Base-by-base conservation (phyloP, 2,329 filamentous ascomycete genomes). In the Cytospora mali region DNA sequence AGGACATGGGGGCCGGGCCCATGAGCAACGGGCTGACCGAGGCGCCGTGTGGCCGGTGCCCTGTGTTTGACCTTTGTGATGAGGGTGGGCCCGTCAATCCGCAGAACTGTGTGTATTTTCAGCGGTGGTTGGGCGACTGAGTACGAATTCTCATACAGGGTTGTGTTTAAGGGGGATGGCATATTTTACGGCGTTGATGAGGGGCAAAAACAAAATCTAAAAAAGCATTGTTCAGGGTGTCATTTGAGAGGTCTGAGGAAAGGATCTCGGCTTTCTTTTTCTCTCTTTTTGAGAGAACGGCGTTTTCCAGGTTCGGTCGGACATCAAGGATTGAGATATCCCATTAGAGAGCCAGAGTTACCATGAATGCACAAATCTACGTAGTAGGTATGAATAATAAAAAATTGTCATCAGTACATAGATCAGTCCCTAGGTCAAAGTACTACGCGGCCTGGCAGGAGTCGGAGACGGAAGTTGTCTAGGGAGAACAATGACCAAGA, bases 21-120 rank as follows among this genome's bases (percentile, higher is more conserved):
- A 77, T 77, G 58, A 71, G 82, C 68, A 96, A 93, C 69, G 91
- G 91, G 4, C 86, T 94, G 68, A 96, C 91, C 1, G 93, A 97
- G 74, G 88, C 90, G 2, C 95, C 95, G 1, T 99, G 95, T 75
- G 93, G 94, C 2, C 84, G 87, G 61, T 99, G 95, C 75, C 95
- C 95, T 0, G 94, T 97, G 2, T 97, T 97, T 73, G 90, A 95
- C 62, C 82, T 98, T 2, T 99, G 95, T 73, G 90, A 92, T 68
- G 92, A 96, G 65, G 93, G 92, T 7, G 94, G 94, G 0, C 92
- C 93, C 0, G 92, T 99, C 25, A 96, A 89, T 70, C 92, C 94
- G 0, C 89, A 87, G 67, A 96, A 90, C 56, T 99, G 95, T 75
- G 89, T 92, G 59, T 99, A 99, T 73, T 97, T 96, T 72, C 85